phyloP scores from a whole-genome alignment of 2,329 filamentous ascomycete species.

The Lizonia empirigonia region DNA sequence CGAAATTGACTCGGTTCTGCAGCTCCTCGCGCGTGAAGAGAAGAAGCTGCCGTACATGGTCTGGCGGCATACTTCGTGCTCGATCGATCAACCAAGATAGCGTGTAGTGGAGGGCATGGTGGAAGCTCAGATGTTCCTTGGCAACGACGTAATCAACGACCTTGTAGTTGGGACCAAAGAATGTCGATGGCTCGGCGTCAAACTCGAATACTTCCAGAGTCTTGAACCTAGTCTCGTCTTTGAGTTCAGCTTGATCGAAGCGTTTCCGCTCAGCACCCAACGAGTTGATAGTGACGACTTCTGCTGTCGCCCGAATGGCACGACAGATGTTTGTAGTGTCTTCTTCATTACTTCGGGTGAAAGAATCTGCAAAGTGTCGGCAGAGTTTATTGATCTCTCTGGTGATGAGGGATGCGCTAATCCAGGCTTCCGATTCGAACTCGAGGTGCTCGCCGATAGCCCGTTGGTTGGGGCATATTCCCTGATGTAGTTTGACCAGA shows the following conservation, averaged over 20 bases:
- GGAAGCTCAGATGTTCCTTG: conserved; percentile 91
- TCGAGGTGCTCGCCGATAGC: conserved; percentile 96
- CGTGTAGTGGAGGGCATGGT: conserved; percentile 94
- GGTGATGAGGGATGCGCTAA: conserved; percentile 91
- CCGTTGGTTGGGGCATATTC: conserved; percentile 91
- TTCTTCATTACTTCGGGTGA: conserved; percentile 70
- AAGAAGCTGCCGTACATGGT: conserved; percentile 71
- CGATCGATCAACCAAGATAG: conserved; percentile 95
- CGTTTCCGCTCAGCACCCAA: conserved; percentile 85
- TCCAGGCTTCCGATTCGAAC: conserved; percentile 98
- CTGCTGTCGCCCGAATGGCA: conserved; percentile 76
- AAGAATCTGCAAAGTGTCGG: conserved; percentile 85
- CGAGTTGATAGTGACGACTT: conserved; percentile 85
- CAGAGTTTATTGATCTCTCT: conserved; percentile 94
- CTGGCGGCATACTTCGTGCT: conserved; percentile 73
- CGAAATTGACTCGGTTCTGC: conserved; percentile 66
- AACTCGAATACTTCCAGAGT: conserved; percentile 79
- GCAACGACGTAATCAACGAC: conserved; percentile 84
- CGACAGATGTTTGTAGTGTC: conserved; percentile 69
- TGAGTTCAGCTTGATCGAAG: conserved; percentile 87
- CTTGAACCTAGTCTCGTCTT: conserved; percentile 84
- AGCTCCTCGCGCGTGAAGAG: conserved; percentile 75
- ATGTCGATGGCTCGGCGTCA: conserved; percentile 54
- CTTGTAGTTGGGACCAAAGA: conserved; percentile 57
- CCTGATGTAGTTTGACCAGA: conserved; percentile 92